Base-by-base conservation (phyloP, 2,329 filamentous ascomycete species). In the Penicillium sp. region DNA sequence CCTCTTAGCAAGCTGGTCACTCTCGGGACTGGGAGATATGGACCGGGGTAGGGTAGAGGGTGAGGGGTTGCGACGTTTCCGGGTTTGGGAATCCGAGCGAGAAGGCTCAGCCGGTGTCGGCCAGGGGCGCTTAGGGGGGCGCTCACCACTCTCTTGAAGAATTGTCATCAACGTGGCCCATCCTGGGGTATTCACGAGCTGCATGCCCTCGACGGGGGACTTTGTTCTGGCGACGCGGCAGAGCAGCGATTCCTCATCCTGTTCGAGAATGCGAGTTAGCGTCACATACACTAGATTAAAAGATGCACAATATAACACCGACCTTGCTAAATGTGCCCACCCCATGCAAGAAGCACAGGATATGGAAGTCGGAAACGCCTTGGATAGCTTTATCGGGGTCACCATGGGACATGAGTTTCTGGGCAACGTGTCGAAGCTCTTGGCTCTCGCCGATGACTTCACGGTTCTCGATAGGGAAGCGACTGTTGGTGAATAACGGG, bases 71-170 rank as follows among this genome's bases (percentile, higher is more conserved):
- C 63, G 55, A 41, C 70, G 71, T 63, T 71, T 73, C 52, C 67
- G 65, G 61, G 71, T 65, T 61, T 70, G 65, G 61, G 68, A 64
- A 59, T 69, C 63, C 65, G 66, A 66, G 60, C 63, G 63, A 65
- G 66, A 58, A 68, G 67, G 60, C 68, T 77, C 75, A 70, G 76
- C 75, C 62, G 73, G 72, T 62, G 64, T 66, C 60, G 71, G 72
- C 74, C 77, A 72, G 67, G 73, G 69, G 74, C 81, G 89, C 83
- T 94, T 95, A 77, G 87, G 87, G 85, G 88, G 86, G 86, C 88
- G 88, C 90, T 96, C 92, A 96, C 92, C 91, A 84, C 91, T 92
- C 86, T 92, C 90, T 87, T 94, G 87, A 79, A 97, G 85, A 75
- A 99, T 96, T 75, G 90, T 88, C 78, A 93, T 84, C 71, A 99